These are phyloP conservation scores for Aspergillus sp. DNA, from an alignment of 2,329 filamentous ascomycete species.

Conservation along the genomic window DNA sequence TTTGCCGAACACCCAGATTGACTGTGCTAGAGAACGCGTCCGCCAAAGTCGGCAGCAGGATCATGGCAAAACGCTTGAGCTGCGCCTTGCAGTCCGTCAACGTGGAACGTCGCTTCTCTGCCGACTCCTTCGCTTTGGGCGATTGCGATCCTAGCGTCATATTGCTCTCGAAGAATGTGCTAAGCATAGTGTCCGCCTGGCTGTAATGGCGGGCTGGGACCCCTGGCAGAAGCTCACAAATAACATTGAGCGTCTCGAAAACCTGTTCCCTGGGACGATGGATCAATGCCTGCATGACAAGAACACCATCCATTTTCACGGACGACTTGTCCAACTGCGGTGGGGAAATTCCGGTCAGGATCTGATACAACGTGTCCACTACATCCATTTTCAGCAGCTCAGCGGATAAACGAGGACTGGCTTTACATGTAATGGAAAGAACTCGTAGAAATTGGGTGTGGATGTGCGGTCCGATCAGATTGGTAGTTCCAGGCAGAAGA, in stretches of 20 bases:
- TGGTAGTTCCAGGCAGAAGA: slow-evolving; percentile 86
- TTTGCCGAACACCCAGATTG: slow-evolving; percentile 87
- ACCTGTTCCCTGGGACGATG: slow-evolving; percentile 93
- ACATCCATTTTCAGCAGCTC: slow-evolving; percentile 94
- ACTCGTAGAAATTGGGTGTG: slow-evolving; percentile 95
- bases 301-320: slow-evolving; percentile 80
- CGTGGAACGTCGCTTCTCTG: slow-evolving; percentile 72
- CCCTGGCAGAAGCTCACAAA: slow-evolving; percentile 83
- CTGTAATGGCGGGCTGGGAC: slow-evolving; percentile 51
- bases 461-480: slow-evolving; percentile 85
- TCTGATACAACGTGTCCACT: slow-evolving; percentile 95
- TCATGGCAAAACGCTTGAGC: slow-evolving; percentile 83
- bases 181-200: slow-evolving; percentile 43
- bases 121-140: slow-evolving; percentile 44
- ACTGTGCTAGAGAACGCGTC: slow-evolving; percentile 97
- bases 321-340: slow-evolving; percentile 50
- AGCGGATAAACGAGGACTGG: slow-evolving; percentile 76
- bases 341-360: slow-evolving; percentile 88
- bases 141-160: slow-evolving; percentile 31
- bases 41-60: slow-evolving; percentile 87
- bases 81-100: slow-evolving; percentile 75
- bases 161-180: slow-evolving; percentile 40
- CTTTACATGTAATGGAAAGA: slow-evolving; percentile 78
- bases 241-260: slow-evolving; percentile 92
- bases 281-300: slow-evolving; percentile 97